Evolutionary conservation across 495 filamentous ascomycete genomes (phyloP).

Genomic region (Penicillium alfredii): DNA sequence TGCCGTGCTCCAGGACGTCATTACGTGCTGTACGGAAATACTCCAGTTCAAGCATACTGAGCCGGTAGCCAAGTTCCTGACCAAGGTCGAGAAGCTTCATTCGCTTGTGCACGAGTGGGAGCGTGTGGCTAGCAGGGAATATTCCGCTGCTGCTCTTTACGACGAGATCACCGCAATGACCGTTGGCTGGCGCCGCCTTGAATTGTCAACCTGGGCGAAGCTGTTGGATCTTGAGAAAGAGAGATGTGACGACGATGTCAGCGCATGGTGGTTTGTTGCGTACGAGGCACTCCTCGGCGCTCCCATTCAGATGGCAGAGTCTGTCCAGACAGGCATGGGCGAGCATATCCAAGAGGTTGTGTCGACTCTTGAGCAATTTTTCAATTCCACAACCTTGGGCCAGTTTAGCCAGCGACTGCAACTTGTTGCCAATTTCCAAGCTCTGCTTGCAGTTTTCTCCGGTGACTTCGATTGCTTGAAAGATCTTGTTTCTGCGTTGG

Average conservation of each 20-base stretch:
- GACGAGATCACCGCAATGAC: slow-evolving; percentile 69
- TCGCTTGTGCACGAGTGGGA: slow-evolving; percentile 86
- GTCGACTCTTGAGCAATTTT: slow-evolving; percentile 65
- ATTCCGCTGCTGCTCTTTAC: slow-evolving; percentile 60
- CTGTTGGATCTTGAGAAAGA: slow-evolving; percentile 81
- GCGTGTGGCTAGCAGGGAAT: slow-evolving; percentile 73
- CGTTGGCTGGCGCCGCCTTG: slow-evolving; percentile 81
- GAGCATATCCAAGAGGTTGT: slow-evolving; percentile 62
- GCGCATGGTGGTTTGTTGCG: slow-evolving; percentile 93
- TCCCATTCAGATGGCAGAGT: slow-evolving; percentile 56
- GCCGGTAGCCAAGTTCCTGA: slow-evolving; percentile 77
- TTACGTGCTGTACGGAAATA: slow-evolving; percentile 65
- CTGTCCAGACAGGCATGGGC: slow-evolving; percentile 48
- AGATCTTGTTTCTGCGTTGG: slow-evolving; percentile 51
- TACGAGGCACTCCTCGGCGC: slow-evolving; percentile 81
- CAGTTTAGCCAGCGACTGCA: slow-evolving; percentile 69
- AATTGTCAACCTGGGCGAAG: slow-evolving; percentile 84
- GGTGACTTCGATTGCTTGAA: slow-evolving; percentile 49
- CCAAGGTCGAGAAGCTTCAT: slow-evolving; percentile 78
- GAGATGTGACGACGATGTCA: slow-evolving; percentile 66
- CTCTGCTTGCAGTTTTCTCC: slow-evolving; percentile 42
- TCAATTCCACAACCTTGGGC: slow-evolving; percentile 65
- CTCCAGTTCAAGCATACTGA: slow-evolving; percentile 72
- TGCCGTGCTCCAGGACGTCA: slow-evolving; percentile 68
- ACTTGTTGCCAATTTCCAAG: slow-evolving; percentile 65